Percentiles rank a stretch among this genome's conserved stretches.
These are phyloP conservation scores for Cladosporium sp. DNA, from an alignment of 2,329 filamentous ascomycete genomes.

Conservation along the genomic window DNA sequence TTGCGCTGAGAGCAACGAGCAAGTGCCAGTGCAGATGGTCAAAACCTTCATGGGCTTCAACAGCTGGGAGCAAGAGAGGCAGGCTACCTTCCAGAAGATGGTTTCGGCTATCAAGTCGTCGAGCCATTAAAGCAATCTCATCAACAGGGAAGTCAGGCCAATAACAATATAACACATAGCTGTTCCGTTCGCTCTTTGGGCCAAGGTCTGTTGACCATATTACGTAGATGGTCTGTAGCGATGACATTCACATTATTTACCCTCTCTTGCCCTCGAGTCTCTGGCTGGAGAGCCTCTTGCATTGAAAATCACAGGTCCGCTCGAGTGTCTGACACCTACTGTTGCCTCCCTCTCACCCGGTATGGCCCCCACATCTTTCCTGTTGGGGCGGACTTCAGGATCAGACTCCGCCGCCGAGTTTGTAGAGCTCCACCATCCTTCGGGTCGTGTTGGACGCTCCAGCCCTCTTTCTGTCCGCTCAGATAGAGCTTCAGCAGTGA, in stretches of 20 bases:
- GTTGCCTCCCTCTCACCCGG: constrained; percentile 5
- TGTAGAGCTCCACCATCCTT: constrained; percentile 17
- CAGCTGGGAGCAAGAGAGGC: constrained; percentile 42
- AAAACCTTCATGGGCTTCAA: constrained; percentile 41
- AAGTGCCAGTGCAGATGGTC: constrained; percentile 48
- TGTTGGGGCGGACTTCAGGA: background rate
- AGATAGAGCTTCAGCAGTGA: constrained; percentile 9
- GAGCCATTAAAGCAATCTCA: background rate
- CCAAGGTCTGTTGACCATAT: too few relatives aligned
- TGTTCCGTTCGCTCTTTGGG: too few relatives aligned
- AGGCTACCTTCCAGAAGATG: constrained; percentile 37
- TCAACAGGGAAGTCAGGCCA: too few relatives aligned
- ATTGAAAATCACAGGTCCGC: constrained; percentile 2
- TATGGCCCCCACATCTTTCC: background rate
- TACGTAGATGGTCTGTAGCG: too few relatives aligned
- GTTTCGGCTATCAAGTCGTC: constrained; percentile 13
- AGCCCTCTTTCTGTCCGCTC: constrained; percentile 6
- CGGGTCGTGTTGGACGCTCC: constrained; percentile 10
- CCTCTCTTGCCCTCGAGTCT: background rate
- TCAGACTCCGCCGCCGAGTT: constrained; percentile 9
- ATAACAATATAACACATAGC: too few relatives aligned
- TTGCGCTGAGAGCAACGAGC: constrained; percentile 43
- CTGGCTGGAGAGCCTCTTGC: constrained; percentile 2
- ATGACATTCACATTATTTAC: background rate
- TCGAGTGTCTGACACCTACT: background rate